Evolutionary conservation across 1,139 yeast genomes (phyloP).

Genomic region (Suhomyces coccinellae): DNA sequence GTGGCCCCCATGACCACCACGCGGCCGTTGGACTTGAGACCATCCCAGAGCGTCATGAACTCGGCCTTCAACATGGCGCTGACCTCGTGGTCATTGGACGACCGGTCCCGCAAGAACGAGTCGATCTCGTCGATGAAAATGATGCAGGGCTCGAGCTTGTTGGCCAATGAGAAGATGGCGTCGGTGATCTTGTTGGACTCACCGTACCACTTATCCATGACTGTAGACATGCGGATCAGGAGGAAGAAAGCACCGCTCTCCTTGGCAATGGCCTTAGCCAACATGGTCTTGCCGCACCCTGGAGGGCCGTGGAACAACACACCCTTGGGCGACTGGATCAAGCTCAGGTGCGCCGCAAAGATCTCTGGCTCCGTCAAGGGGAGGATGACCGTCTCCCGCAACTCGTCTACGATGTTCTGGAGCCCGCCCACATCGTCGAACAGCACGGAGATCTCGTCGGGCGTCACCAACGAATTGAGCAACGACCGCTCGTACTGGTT

Average conservation of each 20-base stretch:
- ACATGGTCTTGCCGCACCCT: constrained; percentile 97
- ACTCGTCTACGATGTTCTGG: constrained; percentile 75
- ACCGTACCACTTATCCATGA: constrained; percentile 98
- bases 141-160: constrained; percentile 90
- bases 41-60: constrained; percentile 98
- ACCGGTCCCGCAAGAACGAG: constrained; percentile 85
- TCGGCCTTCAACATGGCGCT: constrained; percentile 94
- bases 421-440: constrained; percentile 89
- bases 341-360: constrained; percentile 59
- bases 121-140: constrained; percentile 96
- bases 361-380: constrained; percentile 79
- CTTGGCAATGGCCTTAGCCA: constrained; percentile 91
- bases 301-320: constrained; percentile 95
- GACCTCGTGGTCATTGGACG: constrained; percentile 89
- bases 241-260: constrained; percentile 92
- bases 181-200: constrained; percentile 93
- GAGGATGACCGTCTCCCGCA: constrained; percentile 82
- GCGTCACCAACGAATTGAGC: constrained; percentile 75
- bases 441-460: constrained; percentile 73
- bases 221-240: constrained; percentile 88
- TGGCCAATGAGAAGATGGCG: constrained; percentile 88
- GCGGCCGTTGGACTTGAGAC: constrained; percentile 74
- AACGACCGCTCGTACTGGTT: constrained; percentile 79
- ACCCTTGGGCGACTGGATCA: constrained; percentile 91
- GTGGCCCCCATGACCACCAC: constrained; percentile 94